A percentile compares a stretch with the other conserved stretches of the same genome.
phyloP scores from a whole-genome alignment of 2,329 filamentous ascomycete species.

The Fusarium zealandicum region DNA sequence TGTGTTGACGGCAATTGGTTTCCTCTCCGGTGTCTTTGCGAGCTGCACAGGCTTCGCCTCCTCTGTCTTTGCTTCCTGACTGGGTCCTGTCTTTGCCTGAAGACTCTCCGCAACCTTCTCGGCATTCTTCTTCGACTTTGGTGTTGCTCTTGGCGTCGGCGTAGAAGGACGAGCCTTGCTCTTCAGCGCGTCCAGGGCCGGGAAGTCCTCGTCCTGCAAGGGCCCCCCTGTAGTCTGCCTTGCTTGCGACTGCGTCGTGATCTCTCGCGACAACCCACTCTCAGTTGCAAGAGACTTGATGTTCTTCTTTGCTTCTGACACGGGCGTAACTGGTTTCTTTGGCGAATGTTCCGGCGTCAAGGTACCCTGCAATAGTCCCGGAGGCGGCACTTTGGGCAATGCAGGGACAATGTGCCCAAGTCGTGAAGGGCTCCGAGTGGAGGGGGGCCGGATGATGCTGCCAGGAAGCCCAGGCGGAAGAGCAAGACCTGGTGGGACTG shows the following conservation, averaged over 20 bases:
- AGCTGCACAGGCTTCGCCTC: slow-evolving; percentile 19
- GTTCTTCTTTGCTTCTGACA: slow-evolving; percentile 50
- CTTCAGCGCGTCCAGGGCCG: slow-evolving; percentile 59
- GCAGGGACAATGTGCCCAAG: slow-evolving; percentile 37
- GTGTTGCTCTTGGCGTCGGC: slow-evolving; percentile 46
- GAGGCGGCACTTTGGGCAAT: slow-evolving; percentile 38
- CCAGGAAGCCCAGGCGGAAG: slow-evolving; percentile 32
- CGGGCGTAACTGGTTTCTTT: slow-evolving; percentile 37
- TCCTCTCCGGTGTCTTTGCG: slow-evolving; percentile 24
- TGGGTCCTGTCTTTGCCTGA: slow-evolving; percentile 29
- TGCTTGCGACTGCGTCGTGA: slow-evolving; percentile 48
- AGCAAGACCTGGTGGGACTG: slow-evolving; percentile 45
- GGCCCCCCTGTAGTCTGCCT: slow-evolving; percentile 39
- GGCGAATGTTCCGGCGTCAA: slow-evolving; percentile 47
- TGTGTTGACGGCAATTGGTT: slow-evolving; percentile 56
- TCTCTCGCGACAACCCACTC: slow-evolving; percentile 56
- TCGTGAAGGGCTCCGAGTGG: slow-evolving; percentile 30
- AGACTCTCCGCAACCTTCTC: slow-evolving; percentile 43
- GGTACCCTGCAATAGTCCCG: slow-evolving; percentile 37
- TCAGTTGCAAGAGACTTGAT: slow-evolving; percentile 56
- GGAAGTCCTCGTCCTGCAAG: slow-evolving; percentile 69
- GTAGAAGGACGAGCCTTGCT: slow-evolving; percentile 46
- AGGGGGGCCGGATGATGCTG: slow-evolving; percentile 32
- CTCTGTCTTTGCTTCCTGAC: slow-evolving; percentile 24
- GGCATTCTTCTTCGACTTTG: slow-evolving; percentile 43